These are phyloP conservation scores for Celoporthe dispersa DNA, from an alignment of 2,329 filamentous ascomycete species.

Conservation along the genomic window DNA sequence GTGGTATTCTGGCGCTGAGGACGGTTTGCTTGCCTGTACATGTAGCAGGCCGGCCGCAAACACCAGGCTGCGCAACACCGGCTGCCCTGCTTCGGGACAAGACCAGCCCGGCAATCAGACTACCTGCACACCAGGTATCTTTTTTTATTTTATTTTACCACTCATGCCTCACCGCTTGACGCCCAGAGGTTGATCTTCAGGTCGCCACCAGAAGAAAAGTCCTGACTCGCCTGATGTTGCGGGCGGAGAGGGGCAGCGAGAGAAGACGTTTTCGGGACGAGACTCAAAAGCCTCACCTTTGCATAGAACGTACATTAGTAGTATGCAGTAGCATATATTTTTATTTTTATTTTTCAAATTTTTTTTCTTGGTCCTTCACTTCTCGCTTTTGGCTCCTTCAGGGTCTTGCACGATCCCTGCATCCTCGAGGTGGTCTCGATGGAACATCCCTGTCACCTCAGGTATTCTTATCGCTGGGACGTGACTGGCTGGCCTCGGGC, in stretches of 20 bases:
- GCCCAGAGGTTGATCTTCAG: not conserved
- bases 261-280: not conserved
- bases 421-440: not conserved
- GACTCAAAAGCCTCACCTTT: not conserved
- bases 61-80: not conserved
- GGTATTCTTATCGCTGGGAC: slow-evolving; percentile 23
- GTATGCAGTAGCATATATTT: not conserved
- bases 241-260: not conserved
- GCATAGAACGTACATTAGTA: not conserved
- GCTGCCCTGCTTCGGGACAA: not conserved
- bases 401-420: not conserved
- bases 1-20: not conserved
- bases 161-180: not conserved
- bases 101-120: not conserved
- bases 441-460: slow-evolving; percentile 10
- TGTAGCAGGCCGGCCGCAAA: not conserved
- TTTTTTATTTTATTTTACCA: not conserved
- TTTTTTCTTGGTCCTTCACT: not conserved
- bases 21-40: not conserved
- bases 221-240: not conserved
- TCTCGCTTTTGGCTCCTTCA: not conserved
- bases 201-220: not conserved
- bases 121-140: not conserved
- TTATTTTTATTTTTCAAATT: not conserved
- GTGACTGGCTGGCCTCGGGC: slow-evolving; percentile 27